Evolutionary conservation across 441 rosid genomes (phyloP), one percentile per base, ranked within the genome.

Genomic region (Gossypium trilobum): DNA sequence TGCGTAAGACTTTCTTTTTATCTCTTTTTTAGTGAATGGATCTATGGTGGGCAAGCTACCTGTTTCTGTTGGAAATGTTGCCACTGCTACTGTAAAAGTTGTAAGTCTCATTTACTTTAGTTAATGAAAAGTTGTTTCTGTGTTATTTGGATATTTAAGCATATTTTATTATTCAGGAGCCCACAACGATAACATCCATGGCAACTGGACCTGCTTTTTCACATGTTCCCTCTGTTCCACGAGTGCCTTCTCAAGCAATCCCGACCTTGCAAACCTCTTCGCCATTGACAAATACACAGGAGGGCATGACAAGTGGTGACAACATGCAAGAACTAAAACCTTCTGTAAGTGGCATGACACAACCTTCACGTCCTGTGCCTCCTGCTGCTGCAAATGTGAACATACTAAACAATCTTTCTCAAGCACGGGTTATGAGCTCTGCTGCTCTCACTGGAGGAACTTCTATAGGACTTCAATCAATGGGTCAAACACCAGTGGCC

Each of bases 401-500:
- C 84, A 89, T 92, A 80, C 77, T 95, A 73, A 95, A 91, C 83
- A 87, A 87, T 82, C 92, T 95, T 73, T 87, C 93, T 79, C 98
- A 91, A 87, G 97, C 86, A 70, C 85, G 96, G 81, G 92, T 85
- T 75, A 90, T 89, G 91, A 90, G 83, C 83, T 86, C 97, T 76
- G 93, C 97, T 44, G 87, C 97, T 70, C 79, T 91, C 79, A 84
- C 87, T n/a, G 98, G 92, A 76, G 99, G 98, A 77, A 84, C 91
- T 76, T 90, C 97, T 16, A 82, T 86, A 4, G 93, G 90, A 72
- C 89, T 85, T 58, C 90, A 77, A 58, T 84, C 96, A 61, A 85
- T 89, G 81, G 92, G 88, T 80, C 95, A 84, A 83, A 91, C 89
- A 76, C 86, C 93, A 58, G 92, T 95, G 75, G 93, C 91, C 73